These are phyloP conservation scores for Phyllosticta citribraziliensis DNA, from an alignment of 2,329 filamentous ascomycete genomes.

Conservation along the genomic window DNA sequence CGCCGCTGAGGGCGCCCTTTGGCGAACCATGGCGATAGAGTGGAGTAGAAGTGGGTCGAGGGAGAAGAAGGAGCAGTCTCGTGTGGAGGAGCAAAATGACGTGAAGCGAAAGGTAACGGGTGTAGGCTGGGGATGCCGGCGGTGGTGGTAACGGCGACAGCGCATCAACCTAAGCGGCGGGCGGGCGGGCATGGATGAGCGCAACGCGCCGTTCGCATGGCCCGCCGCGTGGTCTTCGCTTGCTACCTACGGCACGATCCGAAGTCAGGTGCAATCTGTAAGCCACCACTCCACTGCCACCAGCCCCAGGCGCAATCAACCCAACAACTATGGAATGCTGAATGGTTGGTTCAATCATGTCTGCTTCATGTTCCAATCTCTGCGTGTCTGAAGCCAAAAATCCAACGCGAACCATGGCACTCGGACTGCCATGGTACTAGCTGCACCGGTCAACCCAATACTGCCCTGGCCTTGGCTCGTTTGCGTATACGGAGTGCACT, in stretches of 20 bases:
- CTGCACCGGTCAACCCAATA: neutral
- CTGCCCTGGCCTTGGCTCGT: neutral
- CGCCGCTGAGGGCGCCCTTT: constrained; percentile 33
- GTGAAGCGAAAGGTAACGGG: neutral
- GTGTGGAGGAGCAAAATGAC: neutral
- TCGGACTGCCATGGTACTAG: neutral
- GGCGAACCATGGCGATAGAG: constrained; percentile 30
- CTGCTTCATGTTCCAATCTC: neutral
- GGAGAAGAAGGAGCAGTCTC: neutral
- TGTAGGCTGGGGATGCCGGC: constrained; percentile 7
- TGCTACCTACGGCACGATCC: neutral
- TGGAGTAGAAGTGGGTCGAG: neutral
- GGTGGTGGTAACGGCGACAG: neutral
- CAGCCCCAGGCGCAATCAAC: too few relatives aligned
- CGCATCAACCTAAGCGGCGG: neutral
- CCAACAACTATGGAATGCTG: too few relatives aligned
- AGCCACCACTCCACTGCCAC: neutral
- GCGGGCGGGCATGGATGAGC: neutral
- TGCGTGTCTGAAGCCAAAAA: neutral
- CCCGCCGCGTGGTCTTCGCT: neutral
- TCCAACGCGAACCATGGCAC: neutral
- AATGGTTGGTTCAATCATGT: neutral
- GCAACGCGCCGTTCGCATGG: neutral
- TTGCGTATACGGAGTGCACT: neutral
- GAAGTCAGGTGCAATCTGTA: neutral